Conservation (phyloP, 164 flowering plant species). For the Akebia trifoliata region DNA sequence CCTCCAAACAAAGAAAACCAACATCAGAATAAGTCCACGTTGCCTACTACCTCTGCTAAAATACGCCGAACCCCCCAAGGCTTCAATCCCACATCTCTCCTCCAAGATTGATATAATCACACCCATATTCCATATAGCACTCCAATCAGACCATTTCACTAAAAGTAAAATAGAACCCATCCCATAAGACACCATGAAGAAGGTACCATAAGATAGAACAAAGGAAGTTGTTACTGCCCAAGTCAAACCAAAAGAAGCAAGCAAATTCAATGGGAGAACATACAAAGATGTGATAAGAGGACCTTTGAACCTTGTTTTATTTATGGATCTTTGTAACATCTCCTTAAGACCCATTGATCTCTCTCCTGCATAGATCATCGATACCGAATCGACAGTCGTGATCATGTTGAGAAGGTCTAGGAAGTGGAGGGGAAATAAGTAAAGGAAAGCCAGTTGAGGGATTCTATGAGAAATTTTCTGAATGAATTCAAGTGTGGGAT, state of each 20-base stretch:
- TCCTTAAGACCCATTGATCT: constrained; percentile 1
- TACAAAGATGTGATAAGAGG: constrained; percentile 20
- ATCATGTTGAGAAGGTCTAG: constrained; percentile 18
- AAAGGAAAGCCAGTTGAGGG: constrained; percentile 10
- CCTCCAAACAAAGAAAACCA: constrained; percentile 14
- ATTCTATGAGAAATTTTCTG: neutral
- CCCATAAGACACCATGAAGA: neutral
- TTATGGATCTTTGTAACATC: constrained; percentile 9
- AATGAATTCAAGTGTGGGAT: too few relatives aligned
- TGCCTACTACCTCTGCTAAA: constrained; percentile 15
- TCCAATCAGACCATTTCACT: constrained; percentile 15
- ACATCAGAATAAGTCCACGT: constrained; percentile 11
- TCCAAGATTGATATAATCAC: constrained; percentile 17
- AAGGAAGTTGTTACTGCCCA: neutral
- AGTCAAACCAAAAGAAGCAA: constrained; percentile 10
- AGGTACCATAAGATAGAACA: neutral
- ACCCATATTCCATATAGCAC: constrained; percentile 16
- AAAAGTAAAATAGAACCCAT: neutral
- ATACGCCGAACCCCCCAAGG: constrained; percentile 12
- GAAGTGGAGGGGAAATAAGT: constrained; percentile 12
- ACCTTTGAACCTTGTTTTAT: constrained; percentile 3
- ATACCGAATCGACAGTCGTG: constrained; percentile 10
- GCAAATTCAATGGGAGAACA: constrained; percentile 9
- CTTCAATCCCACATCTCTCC: constrained; percentile 16
- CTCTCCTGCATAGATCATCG: constrained; percentile 11